A percentile compares a stretch with the other conserved stretches of the same genome.
phyloP scores from a whole-genome alignment of 2,329 filamentous ascomycete species.

The Aspergillus sp. region DNA sequence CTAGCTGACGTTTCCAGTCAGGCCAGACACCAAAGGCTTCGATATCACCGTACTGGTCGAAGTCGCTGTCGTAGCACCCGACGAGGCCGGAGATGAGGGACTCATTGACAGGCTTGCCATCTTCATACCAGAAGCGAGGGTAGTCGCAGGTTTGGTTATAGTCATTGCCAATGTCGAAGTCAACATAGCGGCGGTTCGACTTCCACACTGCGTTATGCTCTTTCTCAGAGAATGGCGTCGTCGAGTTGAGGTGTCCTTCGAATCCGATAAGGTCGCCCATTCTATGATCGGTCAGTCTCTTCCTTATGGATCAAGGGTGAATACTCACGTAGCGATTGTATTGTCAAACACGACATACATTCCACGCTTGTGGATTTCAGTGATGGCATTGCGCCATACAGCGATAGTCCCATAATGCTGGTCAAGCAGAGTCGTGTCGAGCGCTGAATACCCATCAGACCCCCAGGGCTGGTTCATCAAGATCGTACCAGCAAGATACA shows the following conservation, averaged over 20 bases:
- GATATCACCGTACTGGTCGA: constrained; percentile 64
- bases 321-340: constrained; percentile 59
- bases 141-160: constrained; percentile 58
- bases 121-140: constrained; percentile 62
- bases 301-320: too few relatives aligned
- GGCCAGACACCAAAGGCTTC: constrained; percentile 64
- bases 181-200: constrained; percentile 53
- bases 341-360: constrained; percentile 70
- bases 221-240: constrained; percentile 57
- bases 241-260: constrained; percentile 59
- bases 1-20: constrained; percentile 63
- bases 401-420: constrained; percentile 62
- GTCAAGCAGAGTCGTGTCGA: constrained; percentile 64
- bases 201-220: constrained; percentile 58
- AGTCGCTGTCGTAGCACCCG: constrained; percentile 64
- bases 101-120: constrained; percentile 50
- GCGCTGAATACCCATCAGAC: constrained; percentile 59
- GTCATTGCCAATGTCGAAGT: constrained; percentile 57
- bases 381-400: constrained; percentile 58
- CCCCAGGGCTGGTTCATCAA: constrained; percentile 67
- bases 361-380: constrained; percentile 58
- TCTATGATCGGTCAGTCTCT: constrained; percentile 12
- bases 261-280: constrained; percentile 65
- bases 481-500: constrained; percentile 64
- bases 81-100: constrained; percentile 49